Conservation (phyloP, 805 yeast genomes). For the Cyberlindnera maritima region DNA sequence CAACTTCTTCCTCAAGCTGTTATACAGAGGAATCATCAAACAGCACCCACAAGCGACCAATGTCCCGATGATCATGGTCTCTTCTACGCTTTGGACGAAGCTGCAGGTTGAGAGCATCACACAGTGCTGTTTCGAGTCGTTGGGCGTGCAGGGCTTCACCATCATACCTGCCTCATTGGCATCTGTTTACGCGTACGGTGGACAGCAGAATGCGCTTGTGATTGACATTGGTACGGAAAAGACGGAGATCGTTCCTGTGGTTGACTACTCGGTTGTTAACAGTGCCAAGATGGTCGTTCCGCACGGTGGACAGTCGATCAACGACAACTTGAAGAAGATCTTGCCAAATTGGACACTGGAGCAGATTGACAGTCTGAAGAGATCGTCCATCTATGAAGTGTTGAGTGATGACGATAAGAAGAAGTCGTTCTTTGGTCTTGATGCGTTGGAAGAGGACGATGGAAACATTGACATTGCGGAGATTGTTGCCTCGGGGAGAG, state of each 20-base stretch:
- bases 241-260: conserved; percentile 77
- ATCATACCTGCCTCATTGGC: conserved; percentile 67
- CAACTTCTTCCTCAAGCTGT: conserved; percentile 49
- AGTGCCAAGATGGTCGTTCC: conserved; percentile 49
- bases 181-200: conserved; percentile 70
- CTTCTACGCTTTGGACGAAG: conserved; percentile 70
- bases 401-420: conserved; percentile 64
- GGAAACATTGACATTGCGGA: conserved; percentile 90
- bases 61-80: conserved; percentile 68
- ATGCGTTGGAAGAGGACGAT: conserved; percentile 46
- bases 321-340: conserved; percentile 45
- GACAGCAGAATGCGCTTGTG: conserved; percentile 62
- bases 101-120: conserved; percentile 65
- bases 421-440: conserved; percentile 59
- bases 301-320: conserved; percentile 66
- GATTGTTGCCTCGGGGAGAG: conserved; percentile 74
- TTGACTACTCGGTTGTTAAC: conserved; percentile 63
- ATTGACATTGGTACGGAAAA: conserved; percentile 78
- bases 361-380: conserved; percentile 75
- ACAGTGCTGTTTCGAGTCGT: conserved; percentile 68
- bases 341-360: conserved; percentile 54
- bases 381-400: conserved; percentile 75
- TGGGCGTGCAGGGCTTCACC: conserved; percentile 71
- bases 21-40: conserved; percentile 44
- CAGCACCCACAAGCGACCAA: conserved; percentile 35